phyloP scores from a whole-genome alignment of 2,329 filamentous ascomycete species.

The Pestalotiopsis sp. region DNA sequence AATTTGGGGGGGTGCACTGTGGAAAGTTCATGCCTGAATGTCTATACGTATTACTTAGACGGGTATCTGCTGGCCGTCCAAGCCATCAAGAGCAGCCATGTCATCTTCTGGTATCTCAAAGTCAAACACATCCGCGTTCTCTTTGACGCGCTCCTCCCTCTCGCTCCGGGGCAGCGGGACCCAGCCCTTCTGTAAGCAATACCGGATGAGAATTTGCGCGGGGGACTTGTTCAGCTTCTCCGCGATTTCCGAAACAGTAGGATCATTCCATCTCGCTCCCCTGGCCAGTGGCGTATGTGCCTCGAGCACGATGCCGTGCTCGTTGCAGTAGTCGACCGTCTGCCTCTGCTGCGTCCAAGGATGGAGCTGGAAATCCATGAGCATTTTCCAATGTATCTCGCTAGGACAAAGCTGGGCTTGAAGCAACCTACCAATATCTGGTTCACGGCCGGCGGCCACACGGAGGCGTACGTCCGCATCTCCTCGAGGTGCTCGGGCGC shows the following conservation, averaged over 20 bases:
- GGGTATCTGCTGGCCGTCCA: slow-evolving; percentile 38
- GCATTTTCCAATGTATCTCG: background rate
- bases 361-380: slow-evolving; percentile 56
- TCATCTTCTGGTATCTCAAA: slow-evolving; percentile 62
- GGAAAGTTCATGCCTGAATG: no score
- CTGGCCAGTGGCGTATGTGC: slow-evolving; percentile 59
- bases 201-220: slow-evolving; percentile 70
- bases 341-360: slow-evolving; percentile 66
- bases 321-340: slow-evolving; percentile 61
- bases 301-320: slow-evolving; percentile 54
- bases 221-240: slow-evolving; percentile 62
- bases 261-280: slow-evolving; percentile 64
- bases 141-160: slow-evolving; percentile 57
- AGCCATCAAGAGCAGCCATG: slow-evolving; percentile 54
- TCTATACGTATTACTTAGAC: background rate
- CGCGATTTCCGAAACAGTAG: slow-evolving; percentile 58
- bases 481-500: slow-evolving; percentile 70
- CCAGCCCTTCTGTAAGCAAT: slow-evolving; percentile 71
- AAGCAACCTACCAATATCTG: slow-evolving; percentile 65
- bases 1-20: no score
- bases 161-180: slow-evolving; percentile 71
- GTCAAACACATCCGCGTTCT: slow-evolving; percentile 63
- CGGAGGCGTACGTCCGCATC: slow-evolving; percentile 65
- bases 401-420: background rate
- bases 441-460: slow-evolving; percentile 59